Base-by-base conservation (phyloP, 2,329 filamentous ascomycete genomes). In the Phialophora macrospora region DNA sequence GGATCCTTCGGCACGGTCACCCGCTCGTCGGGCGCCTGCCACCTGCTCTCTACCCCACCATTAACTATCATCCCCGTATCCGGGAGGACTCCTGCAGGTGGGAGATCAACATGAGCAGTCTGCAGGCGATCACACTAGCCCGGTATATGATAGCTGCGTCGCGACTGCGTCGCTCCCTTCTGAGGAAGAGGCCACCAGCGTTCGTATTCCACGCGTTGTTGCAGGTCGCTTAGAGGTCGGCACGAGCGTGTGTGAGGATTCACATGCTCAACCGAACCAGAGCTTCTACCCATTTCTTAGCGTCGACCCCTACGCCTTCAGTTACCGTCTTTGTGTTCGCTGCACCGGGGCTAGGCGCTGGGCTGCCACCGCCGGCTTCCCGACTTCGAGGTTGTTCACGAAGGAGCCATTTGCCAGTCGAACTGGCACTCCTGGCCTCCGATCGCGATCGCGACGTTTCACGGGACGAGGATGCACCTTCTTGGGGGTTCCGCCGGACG, bases 231-330 rank as follows among this genome's bases (percentile, higher is more conserved):
- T 55, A 55, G 22, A 32, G 17, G 28, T n/a, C 38, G 48, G 17
- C 17, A 28, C 58, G 51, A 28, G 17, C 12, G 22, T 49, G 22
- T 34, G 22, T n/a, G 52, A 54, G 7, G 38, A 22, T 12, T 75
- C 65, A 82, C 69, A 76, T 72, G 74, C 80, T 81, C 71, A 82
- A 73, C 66, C 74, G 78, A 49, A 82, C 72, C 68, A 82, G 68
- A 41, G 76, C 76, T 69, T 82, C 80, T 66, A 82, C 78, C 75
- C 82, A 82, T 63, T 75, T 77, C 66, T 77, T 76, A 22, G 80
- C 77, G 75, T 82, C 80, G 46, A 82, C 72, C 1, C 80, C 80
- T 46, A 82, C 70, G 7, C 80, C 80, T 67, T 82, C 80, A 9
- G 76, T 66, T 2, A 73, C 68, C 11, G 60, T 66, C 46, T 63